Evolutionary conservation across 352 stramenopile genomes (phyloP), one percentile per base, ranked within the genome.

Genomic region (Globisporangium iwayamae): DNA sequence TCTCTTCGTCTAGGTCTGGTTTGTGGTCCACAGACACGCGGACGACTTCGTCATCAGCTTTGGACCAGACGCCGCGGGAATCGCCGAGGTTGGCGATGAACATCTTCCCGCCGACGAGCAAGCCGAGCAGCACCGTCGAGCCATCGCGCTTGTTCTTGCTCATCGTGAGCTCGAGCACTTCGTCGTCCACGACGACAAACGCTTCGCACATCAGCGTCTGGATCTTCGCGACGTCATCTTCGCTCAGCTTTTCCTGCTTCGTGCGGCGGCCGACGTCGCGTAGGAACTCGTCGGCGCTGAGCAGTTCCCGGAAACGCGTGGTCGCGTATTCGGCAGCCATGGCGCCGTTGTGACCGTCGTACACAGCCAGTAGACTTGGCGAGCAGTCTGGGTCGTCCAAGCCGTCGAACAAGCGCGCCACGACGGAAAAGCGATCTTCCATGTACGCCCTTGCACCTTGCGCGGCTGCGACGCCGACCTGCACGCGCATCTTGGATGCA

Each of bases 1-100:
- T 84, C 67, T 93, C 85, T 22, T 75, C 72, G n/a, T 79, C 73
- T 4, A 87, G 50, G 55, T 91, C 77, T 0, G 85, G 85, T 54
- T 93, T 93, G 72, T 93, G 85, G 73, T 93, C 85, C 18, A 91
- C 75, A 0, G 85, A 93, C 18, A 93, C 68, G 53, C 84, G 84
- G 7, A 80, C 63, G 22, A 79, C 79, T 16, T 80, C 72, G 38
- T 85, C 69, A 10, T 69, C 63, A 1, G 65, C 61, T 10, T 73
- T 73, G 2, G 70, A 74, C 56, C 81, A 74, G 38, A 93, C 81
- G 45, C 74, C 85, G 5, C 85, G 81, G 43, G 82, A 89, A 63
- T 93, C 85, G n/a, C 85, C 85, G 5, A 91, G 58, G 51, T 93
- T 93, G 22, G 85, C 85, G 20, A 91, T 69, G 61, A 93, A 93